A percentile compares a stretch with the other conserved stretches of the same genome.
Conservation (phyloP, 768 basidiomycete genomes). For the Tulasnella sp. region DNA sequence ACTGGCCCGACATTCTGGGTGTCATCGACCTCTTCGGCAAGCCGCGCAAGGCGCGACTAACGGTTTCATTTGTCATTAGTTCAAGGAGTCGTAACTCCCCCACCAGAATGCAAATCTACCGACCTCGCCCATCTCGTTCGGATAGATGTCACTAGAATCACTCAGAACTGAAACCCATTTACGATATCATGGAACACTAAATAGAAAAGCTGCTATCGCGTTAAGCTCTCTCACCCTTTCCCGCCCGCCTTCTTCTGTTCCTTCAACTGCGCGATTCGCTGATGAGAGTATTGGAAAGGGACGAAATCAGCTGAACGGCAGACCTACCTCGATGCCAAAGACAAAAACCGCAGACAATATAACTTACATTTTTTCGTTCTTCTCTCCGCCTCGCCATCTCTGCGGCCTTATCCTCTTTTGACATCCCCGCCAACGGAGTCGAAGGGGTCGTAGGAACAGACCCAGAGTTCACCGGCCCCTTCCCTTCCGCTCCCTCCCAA, state of each 20-base stretch:
- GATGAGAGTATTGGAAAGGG: background rate
- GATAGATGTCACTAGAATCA: conserved; percentile 7
- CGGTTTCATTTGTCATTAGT: background rate
- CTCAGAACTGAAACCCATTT: background rate
- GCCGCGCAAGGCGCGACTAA: conserved; percentile 2
- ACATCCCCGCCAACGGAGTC: conserved; percentile 38
- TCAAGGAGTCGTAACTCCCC: background rate
- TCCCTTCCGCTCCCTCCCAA: conserved; percentile 21
- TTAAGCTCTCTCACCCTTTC: background rate
- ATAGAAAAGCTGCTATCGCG: background rate
- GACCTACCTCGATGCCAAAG: background rate
- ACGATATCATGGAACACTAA: background rate
- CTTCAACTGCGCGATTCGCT: conserved; percentile 72
- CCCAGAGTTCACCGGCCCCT: background rate
- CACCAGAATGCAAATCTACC: background rate
- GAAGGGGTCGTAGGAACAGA: conserved; percentile 23
- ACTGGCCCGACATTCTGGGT: conserved; percentile 31
- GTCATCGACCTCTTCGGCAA: conserved; percentile 29
- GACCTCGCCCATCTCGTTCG: conserved; percentile 17
- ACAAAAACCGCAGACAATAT: background rate
- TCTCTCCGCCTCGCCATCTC: conserved; percentile 88
- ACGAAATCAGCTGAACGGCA: background rate
- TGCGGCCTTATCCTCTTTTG: conserved; percentile 87
- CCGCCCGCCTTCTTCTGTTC: conserved; percentile 52
- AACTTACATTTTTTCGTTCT: conserved; percentile 72